Percentiles rank a stretch among this genome's conserved stretches.
Evolutionary conservation across 306 rosid species (phyloP).

Genomic region (Cucumis sativus): Cucumber_9930_V3 NC_026660.2:5781001-5781500

Average conservation of each 20-base stretch:
- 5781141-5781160: neutral
- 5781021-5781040: neutral
- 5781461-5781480: slow-evolving; percentile 24
- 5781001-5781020: neutral
- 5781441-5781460: slow-evolving; percentile 42
- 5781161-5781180: neutral
- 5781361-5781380: slow-evolving; percentile 61
- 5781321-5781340: slow-evolving; percentile 41
- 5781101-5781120: neutral
- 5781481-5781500: slow-evolving; percentile 59
- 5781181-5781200: neutral
- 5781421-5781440: slow-evolving; percentile 46
- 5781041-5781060: neutral
- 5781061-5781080: neutral
- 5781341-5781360: slow-evolving; percentile 52
- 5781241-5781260: neutral
- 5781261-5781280: neutral
- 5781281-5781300: slow-evolving; percentile 11
- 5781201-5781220: neutral
- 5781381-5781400: slow-evolving; percentile 33
- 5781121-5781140: neutral
- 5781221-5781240: neutral
- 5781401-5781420: slow-evolving; percentile 53
- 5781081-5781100: neutral
- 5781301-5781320: slow-evolving; percentile 47